Conservation (phyloP, 768 basidiomycete species). For the Crassisporium funariophilum region DNA sequence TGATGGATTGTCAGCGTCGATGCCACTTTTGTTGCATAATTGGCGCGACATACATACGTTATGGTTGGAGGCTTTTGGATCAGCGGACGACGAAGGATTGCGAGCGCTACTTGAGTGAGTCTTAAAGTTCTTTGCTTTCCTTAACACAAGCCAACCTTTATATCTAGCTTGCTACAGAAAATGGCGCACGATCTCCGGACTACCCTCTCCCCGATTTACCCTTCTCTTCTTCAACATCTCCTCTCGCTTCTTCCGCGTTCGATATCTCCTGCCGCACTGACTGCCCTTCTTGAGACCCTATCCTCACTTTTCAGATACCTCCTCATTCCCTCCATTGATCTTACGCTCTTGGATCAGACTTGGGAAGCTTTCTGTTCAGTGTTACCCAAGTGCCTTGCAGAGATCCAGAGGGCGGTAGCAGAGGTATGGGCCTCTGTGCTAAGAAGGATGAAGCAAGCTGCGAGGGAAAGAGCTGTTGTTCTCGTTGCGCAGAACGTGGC, state of each 20-base stretch:
- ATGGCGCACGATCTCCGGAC: constrained; percentile 80
- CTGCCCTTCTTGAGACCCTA: constrained; percentile 66
- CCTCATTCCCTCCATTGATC: constrained; percentile 63
- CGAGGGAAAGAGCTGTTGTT: constrained; percentile 55
- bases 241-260: constrained; percentile 58
- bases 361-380: constrained; percentile 56
- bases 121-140: not conserved
- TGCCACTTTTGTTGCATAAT: constrained; percentile 82
- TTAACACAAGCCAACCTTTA: constrained; percentile 7
- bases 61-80: constrained; percentile 62
- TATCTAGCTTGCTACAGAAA: constrained; percentile 70
- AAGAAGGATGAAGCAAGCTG: constrained; percentile 65
- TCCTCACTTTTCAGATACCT: constrained; percentile 72
- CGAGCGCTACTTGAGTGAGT: constrained; percentile 76
- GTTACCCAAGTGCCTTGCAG: constrained; percentile 62
- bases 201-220: constrained; percentile 67
- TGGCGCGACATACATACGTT: constrained; percentile 67
- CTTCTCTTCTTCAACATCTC: constrained; percentile 54
- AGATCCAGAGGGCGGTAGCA: constrained; percentile 75
- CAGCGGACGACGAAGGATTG: constrained; percentile 72
- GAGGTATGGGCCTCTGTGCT: constrained; percentile 87
- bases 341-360: constrained; percentile 55
- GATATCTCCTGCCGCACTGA: constrained; percentile 62
- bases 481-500: constrained; percentile 57
- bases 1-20: constrained; percentile 64